Evolutionary conservation across 208 protist species (phyloP), one percentile per base, ranked within the genome.

Genomic region (Porcisia deanei): DNA sequence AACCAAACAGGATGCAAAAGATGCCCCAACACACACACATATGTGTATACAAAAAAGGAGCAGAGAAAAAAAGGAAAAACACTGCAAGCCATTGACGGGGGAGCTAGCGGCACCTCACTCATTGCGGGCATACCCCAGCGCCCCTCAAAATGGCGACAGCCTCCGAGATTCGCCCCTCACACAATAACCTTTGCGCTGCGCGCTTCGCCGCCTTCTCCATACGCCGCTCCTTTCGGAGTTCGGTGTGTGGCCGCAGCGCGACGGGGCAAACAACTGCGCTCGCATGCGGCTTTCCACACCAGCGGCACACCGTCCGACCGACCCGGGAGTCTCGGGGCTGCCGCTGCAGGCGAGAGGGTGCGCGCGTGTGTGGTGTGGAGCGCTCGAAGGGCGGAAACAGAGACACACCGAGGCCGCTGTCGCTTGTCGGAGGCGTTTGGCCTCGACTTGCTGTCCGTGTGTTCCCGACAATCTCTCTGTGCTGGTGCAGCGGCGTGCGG

Each of bases 171-270:
- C 71, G 80, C 25, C 85, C 87, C 25, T 67, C 80, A 2, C 77
- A 71, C 64, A 91, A 75, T 41, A 91, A 76, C 39, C n/a, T 45
- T 69, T 90, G 85, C 37, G 85, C 87, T 41, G 45, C 66, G 52
- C 88, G 88, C 73, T 91, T 91, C 41, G 79, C 72, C 37, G 30
- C 14, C 76, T 94, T 92, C 67, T 94, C 85, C 3, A 53, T 41
- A 60, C 80, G 79, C 12, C 89, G 79, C 60, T 80, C 77, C 57
- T 73, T 72, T 8, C 81, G 85, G 47, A 93, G 76, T 3, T 70
- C 67, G 2, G 20, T 30, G 75, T 93, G 89, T 5, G 65, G 41
- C 34, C 84, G 74, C 4, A 37, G 52, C 8, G 68, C 85, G 0
- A 87, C 73, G 0, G 64, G 57, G 78, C 86, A 93, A 3, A 83